Evolutionary conservation across 2,329 filamentous ascomycete species (phyloP).

Genomic region (Xylariaceae sp.): DNA sequence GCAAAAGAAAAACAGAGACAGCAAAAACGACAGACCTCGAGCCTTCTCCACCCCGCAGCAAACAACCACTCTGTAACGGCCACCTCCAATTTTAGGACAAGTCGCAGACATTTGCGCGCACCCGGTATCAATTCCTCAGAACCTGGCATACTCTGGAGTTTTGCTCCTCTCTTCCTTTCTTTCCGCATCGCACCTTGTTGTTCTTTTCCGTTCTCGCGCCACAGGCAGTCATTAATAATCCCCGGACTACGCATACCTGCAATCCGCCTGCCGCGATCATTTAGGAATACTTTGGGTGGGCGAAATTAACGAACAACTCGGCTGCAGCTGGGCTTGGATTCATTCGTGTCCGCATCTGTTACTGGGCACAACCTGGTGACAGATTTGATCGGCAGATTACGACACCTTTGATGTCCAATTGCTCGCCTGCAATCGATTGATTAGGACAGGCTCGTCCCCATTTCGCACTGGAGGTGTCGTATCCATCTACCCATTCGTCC

Average conservation of each 20-base stretch:
- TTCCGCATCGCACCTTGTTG: conserved; percentile 3
- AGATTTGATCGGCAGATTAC: conserved; percentile 1
- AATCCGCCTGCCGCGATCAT: not conserved
- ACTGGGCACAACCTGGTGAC: conserved; percentile 3
- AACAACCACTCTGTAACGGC: conserved; percentile 7
- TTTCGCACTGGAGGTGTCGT: not conserved
- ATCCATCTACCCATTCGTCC: not conserved
- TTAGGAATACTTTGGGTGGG: not conserved
- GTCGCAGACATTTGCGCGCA: conserved; percentile 15
- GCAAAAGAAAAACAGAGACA: not conserved
- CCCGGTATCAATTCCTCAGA: not conserved
- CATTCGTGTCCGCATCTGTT: conserved; percentile 7
- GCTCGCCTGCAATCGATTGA: conserved; percentile 3
- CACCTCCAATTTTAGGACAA: conserved; percentile 5
- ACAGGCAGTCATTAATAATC: not conserved
- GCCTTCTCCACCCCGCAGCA: conserved; percentile 7
- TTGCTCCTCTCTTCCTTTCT: not conserved
- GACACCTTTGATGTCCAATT: not conserved
- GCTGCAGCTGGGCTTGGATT: conserved; percentile 14
- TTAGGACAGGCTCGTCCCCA: not conserved
- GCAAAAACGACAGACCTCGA: conserved; percentile 6
- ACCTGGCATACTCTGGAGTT: not conserved
- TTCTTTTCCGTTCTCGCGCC: not conserved
- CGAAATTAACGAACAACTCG: conserved; percentile 4
- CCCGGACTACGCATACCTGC: not conserved